A percentile compares a stretch with the other conserved stretches of the same genome.
Conservation (phyloP, 1,284 basidiomycete species). For the Fomes fomentarius region DNA sequence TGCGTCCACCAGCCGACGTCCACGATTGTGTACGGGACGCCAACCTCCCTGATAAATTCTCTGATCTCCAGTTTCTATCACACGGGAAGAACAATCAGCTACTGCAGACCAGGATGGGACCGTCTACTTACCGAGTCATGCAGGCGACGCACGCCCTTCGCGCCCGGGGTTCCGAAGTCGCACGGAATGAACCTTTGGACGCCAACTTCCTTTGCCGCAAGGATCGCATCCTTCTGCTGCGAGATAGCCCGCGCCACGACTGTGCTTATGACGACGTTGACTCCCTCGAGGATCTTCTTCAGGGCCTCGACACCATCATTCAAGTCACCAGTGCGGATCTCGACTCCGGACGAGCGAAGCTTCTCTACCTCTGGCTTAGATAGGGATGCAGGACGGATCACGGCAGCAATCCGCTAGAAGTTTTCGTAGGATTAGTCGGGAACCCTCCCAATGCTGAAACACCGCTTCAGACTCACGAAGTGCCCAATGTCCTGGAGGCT, state of each 20-base stretch:
- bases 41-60: conserved; percentile 19
- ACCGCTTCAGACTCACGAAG: too few species aligned
- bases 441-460: too few species aligned
- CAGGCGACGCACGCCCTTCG: conserved; percentile 12
- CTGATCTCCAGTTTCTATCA: conserved; percentile 30
- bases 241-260: neutral
- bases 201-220: conserved; percentile 10
- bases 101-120: neutral
- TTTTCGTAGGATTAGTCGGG: too few species aligned
- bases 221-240: conserved; percentile 16
- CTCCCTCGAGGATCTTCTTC: conserved; percentile 16
- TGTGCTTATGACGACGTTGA: conserved; percentile 17
- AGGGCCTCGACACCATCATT: conserved; percentile 7
- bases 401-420: conserved; percentile 13
- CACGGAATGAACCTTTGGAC: conserved; percentile 23
- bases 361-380: conserved; percentile 8
- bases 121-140: conserved; percentile 19
- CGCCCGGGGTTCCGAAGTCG: conserved; percentile 23
- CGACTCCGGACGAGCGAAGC: conserved; percentile 7
- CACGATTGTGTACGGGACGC: conserved; percentile 28
- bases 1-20: conserved; percentile 34
- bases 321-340: conserved; percentile 18
- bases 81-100: neutral
- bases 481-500: too few species aligned
- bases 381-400: conserved; percentile 11